phyloP scores from a whole-genome alignment of 1,139 yeast genomes.

The Taiozyma sp. region DNA sequence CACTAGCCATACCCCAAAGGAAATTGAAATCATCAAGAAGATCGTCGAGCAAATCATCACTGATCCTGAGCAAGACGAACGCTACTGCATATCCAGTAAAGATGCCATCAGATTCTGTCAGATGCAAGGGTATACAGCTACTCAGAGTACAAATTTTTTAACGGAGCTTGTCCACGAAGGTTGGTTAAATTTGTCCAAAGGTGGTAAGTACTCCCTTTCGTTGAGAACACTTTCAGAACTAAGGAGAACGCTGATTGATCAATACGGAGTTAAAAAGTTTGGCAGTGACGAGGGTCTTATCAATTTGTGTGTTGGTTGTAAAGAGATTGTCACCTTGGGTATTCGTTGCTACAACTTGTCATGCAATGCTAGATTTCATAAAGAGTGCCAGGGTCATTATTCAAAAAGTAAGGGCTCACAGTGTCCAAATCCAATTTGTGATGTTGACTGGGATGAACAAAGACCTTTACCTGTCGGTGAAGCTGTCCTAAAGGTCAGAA shows the following conservation, averaged over 20 bases:
- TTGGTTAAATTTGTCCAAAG: constrained; percentile 36
- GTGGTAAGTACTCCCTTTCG: constrained; percentile 29
- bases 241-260: constrained; percentile 36
- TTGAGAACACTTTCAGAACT: constrained; percentile 43
- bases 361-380: constrained; percentile 42
- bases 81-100: constrained; percentile 10
- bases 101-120: constrained; percentile 15
- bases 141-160: constrained; percentile 32
- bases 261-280: constrained; percentile 33
- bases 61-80: constrained; percentile 15
- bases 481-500: constrained; percentile 1
- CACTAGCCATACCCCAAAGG: constrained; percentile 38
- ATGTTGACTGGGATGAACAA: constrained; percentile 9
- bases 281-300: constrained; percentile 36
- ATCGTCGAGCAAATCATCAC: constrained; percentile 41
- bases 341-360: constrained; percentile 30
- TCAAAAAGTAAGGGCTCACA: constrained; percentile 26
- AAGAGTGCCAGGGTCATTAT: constrained; percentile 37
- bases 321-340: constrained; percentile 54
- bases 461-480: constrained; percentile 10
- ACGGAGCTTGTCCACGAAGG: constrained; percentile 42
- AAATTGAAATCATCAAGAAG: constrained; percentile 43
- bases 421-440: constrained; percentile 27
- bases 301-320: constrained; percentile 46
- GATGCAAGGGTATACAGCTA: constrained; percentile 21